phyloP scores from a whole-genome alignment of 2,329 filamentous ascomycete genomes.

The Lecanicillium sp. region DNA sequence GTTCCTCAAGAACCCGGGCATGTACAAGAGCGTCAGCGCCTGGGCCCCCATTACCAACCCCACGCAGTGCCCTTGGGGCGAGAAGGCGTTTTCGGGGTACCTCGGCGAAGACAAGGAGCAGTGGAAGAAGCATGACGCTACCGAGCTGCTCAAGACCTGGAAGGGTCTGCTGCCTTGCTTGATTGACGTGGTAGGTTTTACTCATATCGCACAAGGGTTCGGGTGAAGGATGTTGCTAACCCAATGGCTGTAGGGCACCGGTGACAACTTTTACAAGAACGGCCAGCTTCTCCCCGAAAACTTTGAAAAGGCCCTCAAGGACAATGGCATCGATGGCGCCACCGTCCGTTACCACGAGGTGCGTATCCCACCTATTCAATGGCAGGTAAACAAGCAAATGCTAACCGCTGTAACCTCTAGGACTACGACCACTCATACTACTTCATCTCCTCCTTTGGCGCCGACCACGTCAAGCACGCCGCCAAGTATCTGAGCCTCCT shows the following conservation, averaged over 20 bases:
- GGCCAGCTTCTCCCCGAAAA: slow-evolving; percentile 91
- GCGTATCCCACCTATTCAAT: slow-evolving; percentile 21
- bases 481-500: slow-evolving; percentile 64
- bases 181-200: slow-evolving; percentile 69
- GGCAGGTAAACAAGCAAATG: too few species aligned
- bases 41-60: slow-evolving; percentile 91
- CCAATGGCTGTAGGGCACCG: slow-evolving; percentile 57
- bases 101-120: slow-evolving; percentile 67
- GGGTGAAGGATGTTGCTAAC: background rate
- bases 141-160: slow-evolving; percentile 75
- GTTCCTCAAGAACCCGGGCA: slow-evolving; percentile 84
- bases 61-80: slow-evolving; percentile 78
- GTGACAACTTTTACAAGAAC: slow-evolving; percentile 95
- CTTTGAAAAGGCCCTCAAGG: slow-evolving; percentile 70
- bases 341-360: slow-evolving; percentile 75
- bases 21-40: slow-evolving; percentile 82
- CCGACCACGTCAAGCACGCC: slow-evolving; percentile 86
- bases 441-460: slow-evolving; percentile 85
- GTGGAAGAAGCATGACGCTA: slow-evolving; percentile 89
- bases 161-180: slow-evolving; percentile 65
- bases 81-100: slow-evolving; percentile 92
- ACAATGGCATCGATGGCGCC: slow-evolving; percentile 64
- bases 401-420: slow-evolving; percentile 24
- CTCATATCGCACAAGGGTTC: background rate
- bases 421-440: slow-evolving; percentile 97